Conservation (phyloP, 164 flowering plant genomes). For the Hamamelis virginiana region DNA sequence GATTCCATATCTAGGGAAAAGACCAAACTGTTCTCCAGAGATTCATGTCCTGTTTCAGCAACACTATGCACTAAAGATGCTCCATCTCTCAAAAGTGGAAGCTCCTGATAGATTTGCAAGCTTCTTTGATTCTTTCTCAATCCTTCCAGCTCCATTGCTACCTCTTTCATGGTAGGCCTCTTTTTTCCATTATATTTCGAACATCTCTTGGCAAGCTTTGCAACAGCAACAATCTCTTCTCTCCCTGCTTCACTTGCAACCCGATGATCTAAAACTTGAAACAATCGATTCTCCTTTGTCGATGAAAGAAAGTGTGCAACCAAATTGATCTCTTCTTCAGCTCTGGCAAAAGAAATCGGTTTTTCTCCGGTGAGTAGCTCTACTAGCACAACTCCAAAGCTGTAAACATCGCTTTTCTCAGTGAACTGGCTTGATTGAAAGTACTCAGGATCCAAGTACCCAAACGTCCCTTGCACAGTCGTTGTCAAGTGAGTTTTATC, state of each 20-base stretch:
- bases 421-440: constrained; percentile 21
- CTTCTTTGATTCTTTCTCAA: no score
- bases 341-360: constrained; percentile 12
- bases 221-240: constrained; percentile 21
- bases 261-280: constrained; percentile 17
- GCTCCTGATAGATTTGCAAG: no score
- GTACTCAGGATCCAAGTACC: constrained; percentile 24
- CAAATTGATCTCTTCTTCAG: constrained; percentile 13
- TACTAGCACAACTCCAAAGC: constrained; percentile 23
- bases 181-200: constrained; percentile 14
- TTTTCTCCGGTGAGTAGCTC: constrained; percentile 23
- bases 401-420: constrained; percentile 18
- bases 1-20: no score
- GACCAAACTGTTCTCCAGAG: no score
- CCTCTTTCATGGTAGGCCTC: constrained; percentile 29
- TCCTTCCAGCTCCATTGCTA: constrained; percentile 11
- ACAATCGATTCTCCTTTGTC: constrained; percentile 17
- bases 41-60: no score
- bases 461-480: constrained; percentile 14
- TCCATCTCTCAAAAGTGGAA: no score
- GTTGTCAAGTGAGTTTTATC: constrained; percentile 21
- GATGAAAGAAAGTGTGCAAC: constrained; percentile 17
- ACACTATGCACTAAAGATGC: no score
- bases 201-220: constrained; percentile 21
- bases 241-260: constrained; percentile 11